Percentiles rank a stretch among this genome's conserved stretches.
These are phyloP conservation scores for Globisporangium camurandrum DNA, from an alignment of 352 stramenopile genomes.

Conservation along the genomic window DNA sequence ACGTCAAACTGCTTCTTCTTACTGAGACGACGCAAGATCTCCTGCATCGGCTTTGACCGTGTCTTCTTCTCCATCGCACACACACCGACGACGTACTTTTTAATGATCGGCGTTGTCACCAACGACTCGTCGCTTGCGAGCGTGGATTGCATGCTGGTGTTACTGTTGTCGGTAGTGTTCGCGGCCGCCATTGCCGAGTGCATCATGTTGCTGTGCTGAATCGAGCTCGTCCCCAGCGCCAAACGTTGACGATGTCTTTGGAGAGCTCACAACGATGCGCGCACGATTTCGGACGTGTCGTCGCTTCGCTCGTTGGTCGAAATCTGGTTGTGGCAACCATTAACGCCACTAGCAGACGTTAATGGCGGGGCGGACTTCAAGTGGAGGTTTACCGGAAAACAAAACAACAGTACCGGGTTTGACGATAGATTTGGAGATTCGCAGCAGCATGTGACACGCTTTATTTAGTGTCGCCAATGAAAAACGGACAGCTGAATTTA, in stretches of 20 bases:
- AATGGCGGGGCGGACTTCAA: too few relatives aligned
- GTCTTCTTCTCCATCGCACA: conserved; percentile 99
- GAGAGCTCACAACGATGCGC: background rate
- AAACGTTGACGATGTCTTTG: too few relatives aligned
- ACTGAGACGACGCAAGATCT: conserved; percentile 91
- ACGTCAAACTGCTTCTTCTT: conserved; percentile 94
- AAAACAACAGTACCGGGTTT: too few relatives aligned
- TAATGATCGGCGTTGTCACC: conserved; percentile 8
- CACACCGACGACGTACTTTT: conserved; percentile 90
- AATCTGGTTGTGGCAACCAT: too few relatives aligned
- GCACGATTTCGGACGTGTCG: too few relatives aligned
- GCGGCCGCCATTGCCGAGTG: conserved; percentile 4
- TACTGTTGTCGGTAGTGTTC: background rate
- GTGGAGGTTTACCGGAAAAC: too few relatives aligned
- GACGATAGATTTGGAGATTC: background rate
- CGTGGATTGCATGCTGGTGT: background rate
- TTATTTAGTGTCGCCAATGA: background rate
- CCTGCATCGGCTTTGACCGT: conserved; percentile 94
- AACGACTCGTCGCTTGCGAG: conserved; percentile 2
- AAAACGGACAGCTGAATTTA: background rate
- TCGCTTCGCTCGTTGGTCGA: too few relatives aligned
- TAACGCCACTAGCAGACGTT: too few relatives aligned
- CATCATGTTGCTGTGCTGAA: background rate
- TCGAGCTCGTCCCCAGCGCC: background rate
- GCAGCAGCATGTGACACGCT: background rate